These are phyloP conservation scores for Setaria viridis DNA, from an alignment of 202 grass and related monocot species.

Conservation along the genomic window DNA sequence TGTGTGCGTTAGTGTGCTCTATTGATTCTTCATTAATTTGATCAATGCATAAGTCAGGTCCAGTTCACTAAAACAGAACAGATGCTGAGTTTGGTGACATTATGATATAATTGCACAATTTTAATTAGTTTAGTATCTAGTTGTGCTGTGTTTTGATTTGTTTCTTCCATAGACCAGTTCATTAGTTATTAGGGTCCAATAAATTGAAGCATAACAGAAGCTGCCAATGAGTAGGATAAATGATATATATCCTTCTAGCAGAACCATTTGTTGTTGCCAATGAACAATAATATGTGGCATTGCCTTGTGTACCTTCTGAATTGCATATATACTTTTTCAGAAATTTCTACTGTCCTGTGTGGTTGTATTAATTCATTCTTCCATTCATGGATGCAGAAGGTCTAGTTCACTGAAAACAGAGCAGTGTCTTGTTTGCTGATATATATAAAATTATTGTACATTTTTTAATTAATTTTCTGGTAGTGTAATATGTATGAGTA, in stretches of 20 bases:
- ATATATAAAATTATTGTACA: background rate
- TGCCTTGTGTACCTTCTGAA: background rate
- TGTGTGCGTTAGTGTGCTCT: too few relatives aligned
- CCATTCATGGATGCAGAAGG: background rate
- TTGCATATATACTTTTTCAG: background rate
- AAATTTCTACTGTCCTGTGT: background rate
- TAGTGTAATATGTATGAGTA: background rate
- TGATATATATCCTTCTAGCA: background rate
- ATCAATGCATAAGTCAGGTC: background rate
- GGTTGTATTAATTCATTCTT: background rate
- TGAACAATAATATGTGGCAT: background rate
- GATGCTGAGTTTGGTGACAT: background rate
- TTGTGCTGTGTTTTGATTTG: background rate
- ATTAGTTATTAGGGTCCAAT: background rate
- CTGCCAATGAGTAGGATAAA: background rate
- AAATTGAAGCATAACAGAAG: background rate
- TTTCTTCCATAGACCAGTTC: background rate
- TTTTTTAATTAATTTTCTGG: background rate
- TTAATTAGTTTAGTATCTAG: background rate
- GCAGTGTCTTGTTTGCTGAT: background rate
- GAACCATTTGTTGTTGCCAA: background rate
- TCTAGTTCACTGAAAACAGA: background rate
- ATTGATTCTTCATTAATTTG: background rate
- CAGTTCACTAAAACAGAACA: background rate
- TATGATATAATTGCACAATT: background rate